Evolutionary conservation across 495 filamentous ascomycete species (phyloP), one percentile per base, ranked within the genome.

Genomic region (Cairneyella variabilis): DNA sequence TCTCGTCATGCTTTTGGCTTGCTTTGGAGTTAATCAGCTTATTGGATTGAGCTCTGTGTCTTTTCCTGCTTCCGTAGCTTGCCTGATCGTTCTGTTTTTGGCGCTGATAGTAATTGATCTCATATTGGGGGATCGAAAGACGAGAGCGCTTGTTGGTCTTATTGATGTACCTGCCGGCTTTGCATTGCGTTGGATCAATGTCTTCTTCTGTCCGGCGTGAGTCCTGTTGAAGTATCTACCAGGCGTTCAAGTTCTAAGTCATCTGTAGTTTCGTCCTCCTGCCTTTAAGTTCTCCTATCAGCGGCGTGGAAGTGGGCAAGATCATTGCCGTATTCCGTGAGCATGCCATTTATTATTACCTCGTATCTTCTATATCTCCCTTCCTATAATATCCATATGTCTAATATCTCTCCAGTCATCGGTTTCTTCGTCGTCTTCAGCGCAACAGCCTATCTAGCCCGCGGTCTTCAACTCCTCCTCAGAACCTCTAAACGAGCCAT

Each of bases 31-130:
- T 18, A 68, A 76, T 53, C 69, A 66, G 27, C 61, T 77, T n/a
- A 74, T 80, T 42, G 60, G 66, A 30, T 57, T 75, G 9, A 71
- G 70, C 49, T 67, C 70, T 10, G 66, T 79, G 3, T 67, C 72
- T 1, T 83, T 83, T 55, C 77, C 77, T 0, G 71, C 77, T 21
- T 76, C 75, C 16, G 76, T 81, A 6, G 72, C 77, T 3, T 73
- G 71, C 36, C 66, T 80, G 56, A 61, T 80, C 20, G 44, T 74
- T 25, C 62, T 80, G 12, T 79, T 78, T 57, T 59, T 73, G 18
- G 69, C 54, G 0, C 61, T 81, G 23, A 66, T 77, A 10, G 25
- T 69, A 6, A 71, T 61, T 21, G 71, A 78, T 55, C 26, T 62
- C 5, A 22, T 71, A 0, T 57, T 83, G 22, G 77, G 77, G 17